These are phyloP conservation scores for Populus simonii DNA, from an alignment of 345 rosid genomes.

Conservation along the genomic window DNA sequence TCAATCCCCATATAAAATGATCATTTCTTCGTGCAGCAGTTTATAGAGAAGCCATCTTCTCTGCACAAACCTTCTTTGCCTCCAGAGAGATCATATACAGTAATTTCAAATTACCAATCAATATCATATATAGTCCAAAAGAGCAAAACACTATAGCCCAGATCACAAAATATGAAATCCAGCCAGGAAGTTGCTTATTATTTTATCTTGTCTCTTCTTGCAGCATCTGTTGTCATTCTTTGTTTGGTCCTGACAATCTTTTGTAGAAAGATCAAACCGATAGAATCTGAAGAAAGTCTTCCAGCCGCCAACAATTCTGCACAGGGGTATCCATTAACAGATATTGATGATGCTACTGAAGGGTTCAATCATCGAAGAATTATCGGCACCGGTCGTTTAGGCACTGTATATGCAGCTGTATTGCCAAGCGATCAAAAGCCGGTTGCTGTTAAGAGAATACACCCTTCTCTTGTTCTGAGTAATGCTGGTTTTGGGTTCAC, in stretches of 20 bases:
- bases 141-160: not conserved
- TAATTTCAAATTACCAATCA: not conserved
- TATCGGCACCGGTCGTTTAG: slow-evolving; percentile 60
- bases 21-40: not conserved
- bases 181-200: slow-evolving; percentile 45
- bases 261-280: slow-evolving; percentile 52
- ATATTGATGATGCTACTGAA: slow-evolving; percentile 69
- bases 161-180: slow-evolving; percentile 32
- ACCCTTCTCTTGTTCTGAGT: slow-evolving; percentile 60
- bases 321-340: slow-evolving; percentile 45
- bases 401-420: slow-evolving; percentile 62
- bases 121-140: no score
- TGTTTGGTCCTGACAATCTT: slow-evolving; percentile 37
- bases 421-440: slow-evolving; percentile 34
- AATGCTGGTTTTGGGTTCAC: slow-evolving; percentile 69
- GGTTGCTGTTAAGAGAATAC: slow-evolving; percentile 71
- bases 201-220: slow-evolving; percentile 45
- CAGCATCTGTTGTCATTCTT: slow-evolving; percentile 41
- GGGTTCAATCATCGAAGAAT: slow-evolving; percentile 55
- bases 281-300: slow-evolving; percentile 44
- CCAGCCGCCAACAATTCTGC: slow-evolving; percentile 35
- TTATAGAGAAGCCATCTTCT: slow-evolving; percentile 2
- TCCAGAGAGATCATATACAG: not conserved
- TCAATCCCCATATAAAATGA: not conserved
- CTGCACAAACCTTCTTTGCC: not conserved